Conservation (phyloP, 495 filamentous ascomycete species). For the Pyrenula aspistea region DNA sequence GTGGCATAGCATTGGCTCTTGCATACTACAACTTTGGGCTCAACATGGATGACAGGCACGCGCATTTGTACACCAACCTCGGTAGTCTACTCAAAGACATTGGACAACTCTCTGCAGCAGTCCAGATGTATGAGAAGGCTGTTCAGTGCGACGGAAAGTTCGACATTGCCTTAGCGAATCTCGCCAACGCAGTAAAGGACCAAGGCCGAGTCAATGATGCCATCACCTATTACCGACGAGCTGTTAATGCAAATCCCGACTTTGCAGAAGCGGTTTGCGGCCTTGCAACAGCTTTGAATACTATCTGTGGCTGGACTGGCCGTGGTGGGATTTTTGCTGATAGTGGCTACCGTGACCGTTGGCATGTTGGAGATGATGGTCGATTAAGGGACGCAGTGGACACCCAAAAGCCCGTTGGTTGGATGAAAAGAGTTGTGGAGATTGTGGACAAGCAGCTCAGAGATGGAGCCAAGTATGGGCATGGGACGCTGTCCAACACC, state of each 20-base stretch:
- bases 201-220: slow-evolving; percentile 86
- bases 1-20: slow-evolving; percentile 77
- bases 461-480: slow-evolving; percentile 83
- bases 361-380: slow-evolving; percentile 85
- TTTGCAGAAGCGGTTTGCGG: slow-evolving; percentile 98
- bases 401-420: slow-evolving; percentile 52
- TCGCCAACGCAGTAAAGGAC: slow-evolving; percentile 97
- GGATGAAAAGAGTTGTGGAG: slow-evolving; percentile 91
- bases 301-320: slow-evolving; percentile 90
- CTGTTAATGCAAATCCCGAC: slow-evolving; percentile 81
- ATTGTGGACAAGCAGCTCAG: slow-evolving; percentile 85
- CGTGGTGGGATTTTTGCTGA: slow-evolving; percentile 72
- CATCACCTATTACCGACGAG: slow-evolving; percentile 81
- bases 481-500: slow-evolving; percentile 49
- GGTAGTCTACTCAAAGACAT: slow-evolving; percentile 95
- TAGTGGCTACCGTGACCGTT: slow-evolving; percentile 67
- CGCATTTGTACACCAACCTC: slow-evolving; percentile 96
- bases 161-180: slow-evolving; percentile 92
- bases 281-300: slow-evolving; percentile 89
- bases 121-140: slow-evolving; percentile 95
- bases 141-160: slow-evolving; percentile 85
- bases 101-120: slow-evolving; percentile 79
- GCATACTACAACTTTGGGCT: slow-evolving; percentile 90
- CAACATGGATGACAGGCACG: slow-evolving; percentile 75
- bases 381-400: slow-evolving; percentile 66